These are phyloP conservation scores for Magnolia officinalis DNA, from an alignment of 164 flowering plant species.

Conservation along the genomic window DNA sequence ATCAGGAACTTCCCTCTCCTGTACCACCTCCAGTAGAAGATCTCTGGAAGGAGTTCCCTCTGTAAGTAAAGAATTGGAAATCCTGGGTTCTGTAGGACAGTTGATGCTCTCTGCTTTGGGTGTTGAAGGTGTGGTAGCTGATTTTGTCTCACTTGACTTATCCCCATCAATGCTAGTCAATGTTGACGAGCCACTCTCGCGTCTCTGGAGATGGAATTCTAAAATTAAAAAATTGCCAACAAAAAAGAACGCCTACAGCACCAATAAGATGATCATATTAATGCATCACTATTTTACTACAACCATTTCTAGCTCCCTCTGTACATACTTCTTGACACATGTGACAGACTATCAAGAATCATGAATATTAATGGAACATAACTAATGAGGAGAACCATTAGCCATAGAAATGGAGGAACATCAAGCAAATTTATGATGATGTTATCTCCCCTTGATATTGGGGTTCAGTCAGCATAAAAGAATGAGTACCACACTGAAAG, in stretches of 20 bases:
- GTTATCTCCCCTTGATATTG: neutral
- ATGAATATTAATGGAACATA: neutral
- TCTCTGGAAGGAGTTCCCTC: constrained; percentile 62
- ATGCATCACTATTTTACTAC: neutral
- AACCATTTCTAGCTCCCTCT: neutral
- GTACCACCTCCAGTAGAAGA: constrained; percentile 44
- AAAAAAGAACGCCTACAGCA: neutral
- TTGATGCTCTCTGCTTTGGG: constrained; percentile 73
- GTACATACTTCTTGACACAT: neutral
- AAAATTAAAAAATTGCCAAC: constrained; percentile 2
- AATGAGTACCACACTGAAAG: neutral
- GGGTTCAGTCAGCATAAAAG: neutral
- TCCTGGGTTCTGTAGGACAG: constrained; percentile 53
- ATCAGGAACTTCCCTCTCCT: constrained; percentile 46
- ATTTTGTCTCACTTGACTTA: constrained; percentile 80
- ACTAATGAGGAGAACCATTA: neutral
- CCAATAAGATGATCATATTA: neutral
- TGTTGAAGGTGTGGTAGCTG: constrained; percentile 79
- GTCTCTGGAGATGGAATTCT: constrained; percentile 51
- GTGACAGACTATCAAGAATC: neutral
- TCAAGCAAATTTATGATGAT: neutral
- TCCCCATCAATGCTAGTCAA: constrained; percentile 59
- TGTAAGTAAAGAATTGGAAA: constrained; percentile 52
- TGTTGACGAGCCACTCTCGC: constrained; percentile 58
- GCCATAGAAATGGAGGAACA: neutral